phyloP scores from a whole-genome alignment of 2,329 filamentous ascomycete genomes.

The Fusarium caatingaense region DNA sequence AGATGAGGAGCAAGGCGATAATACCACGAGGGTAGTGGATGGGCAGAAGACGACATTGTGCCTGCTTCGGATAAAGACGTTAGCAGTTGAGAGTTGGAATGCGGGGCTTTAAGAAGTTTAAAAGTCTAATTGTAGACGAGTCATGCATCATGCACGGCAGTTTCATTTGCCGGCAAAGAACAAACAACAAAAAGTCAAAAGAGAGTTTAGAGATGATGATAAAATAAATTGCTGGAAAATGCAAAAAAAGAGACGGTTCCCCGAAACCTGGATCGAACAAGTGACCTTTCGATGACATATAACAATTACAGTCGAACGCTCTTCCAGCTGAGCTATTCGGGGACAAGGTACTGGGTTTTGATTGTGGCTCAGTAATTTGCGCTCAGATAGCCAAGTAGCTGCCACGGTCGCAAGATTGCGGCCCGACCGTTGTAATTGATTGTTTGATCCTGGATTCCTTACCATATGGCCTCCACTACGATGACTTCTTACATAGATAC shows the following conservation, averaged over 20 bases:
- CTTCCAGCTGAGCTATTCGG: constrained; percentile 42
- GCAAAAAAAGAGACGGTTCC: constrained; percentile 15
- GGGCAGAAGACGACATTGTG: background rate
- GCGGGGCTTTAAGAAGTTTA: background rate
- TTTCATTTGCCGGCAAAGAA: background rate
- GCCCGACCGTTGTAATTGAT: background rate
- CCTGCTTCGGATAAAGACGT: background rate
- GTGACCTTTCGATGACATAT: constrained; percentile 38
- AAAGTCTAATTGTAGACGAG: background rate
- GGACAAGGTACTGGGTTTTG: constrained; percentile 18
- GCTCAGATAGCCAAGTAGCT: fast-evolving
- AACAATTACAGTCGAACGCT: constrained; percentile 39
- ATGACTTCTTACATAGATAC: background rate
- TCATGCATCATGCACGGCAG: background rate
- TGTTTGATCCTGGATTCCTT: background rate
- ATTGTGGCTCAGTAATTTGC: fast-evolving
- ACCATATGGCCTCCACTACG: background rate
- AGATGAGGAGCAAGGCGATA: background rate
- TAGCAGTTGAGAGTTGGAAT: background rate
- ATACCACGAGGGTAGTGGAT: background rate
- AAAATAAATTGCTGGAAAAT: background rate
- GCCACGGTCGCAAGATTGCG: background rate
- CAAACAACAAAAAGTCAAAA: background rate
- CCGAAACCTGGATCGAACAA: constrained; percentile 42
- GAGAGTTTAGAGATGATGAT: background rate